Base-by-base conservation (phyloP, 73 alveolate genomes). In the Uronychia setigera region DNA sequence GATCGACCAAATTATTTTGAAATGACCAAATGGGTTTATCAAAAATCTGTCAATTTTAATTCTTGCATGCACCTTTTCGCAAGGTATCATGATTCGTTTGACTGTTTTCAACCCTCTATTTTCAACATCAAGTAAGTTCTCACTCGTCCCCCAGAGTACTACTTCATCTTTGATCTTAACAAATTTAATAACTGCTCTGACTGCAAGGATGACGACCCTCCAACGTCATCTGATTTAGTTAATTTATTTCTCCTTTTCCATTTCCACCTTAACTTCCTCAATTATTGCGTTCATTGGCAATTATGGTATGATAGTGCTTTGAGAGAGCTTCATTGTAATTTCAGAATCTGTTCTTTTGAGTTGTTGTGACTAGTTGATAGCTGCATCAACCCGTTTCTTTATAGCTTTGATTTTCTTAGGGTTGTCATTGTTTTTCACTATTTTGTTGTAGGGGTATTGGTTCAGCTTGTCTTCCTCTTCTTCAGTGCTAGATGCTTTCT, bases 101-200 rank as follows among this genome's bases (percentile, higher is more conserved):
- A 87, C 89, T 28, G 67, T 59, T 26, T 79, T 32, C 9, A 80
- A 32, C 19, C 93, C 93, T 32, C 89, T 28, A 9, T 76, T 76
- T 9, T 35, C 80, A 60, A 87, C 74, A 74, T 87, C 93, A 1
- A 87, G 59, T n/a, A 87, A 29, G 29, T 60, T 75, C 35, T 80
- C 89, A 30, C 89, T 74, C 0, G 93, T 87, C 29, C 93, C 93
- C n/a, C 77, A 87, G 26, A 87, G 59, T 14, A 59, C 33, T n/a
- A 87, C 74, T 30, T 87, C 59, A 1, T 80, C 46, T 25, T 74
- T 80, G 29, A 87, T 76, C 74, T 34, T 87, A 27, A 33, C 29
- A 25, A 87, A 31, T 74, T 89, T 87, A 19, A 79, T 78, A 27
- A 67, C 60, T 1, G 74, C 31, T 1, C 60, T 30, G 13, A 87